Evolutionary conservation across 2,329 filamentous ascomycete species (phyloP).

Genomic region (Nothophoma quercina): DNA sequence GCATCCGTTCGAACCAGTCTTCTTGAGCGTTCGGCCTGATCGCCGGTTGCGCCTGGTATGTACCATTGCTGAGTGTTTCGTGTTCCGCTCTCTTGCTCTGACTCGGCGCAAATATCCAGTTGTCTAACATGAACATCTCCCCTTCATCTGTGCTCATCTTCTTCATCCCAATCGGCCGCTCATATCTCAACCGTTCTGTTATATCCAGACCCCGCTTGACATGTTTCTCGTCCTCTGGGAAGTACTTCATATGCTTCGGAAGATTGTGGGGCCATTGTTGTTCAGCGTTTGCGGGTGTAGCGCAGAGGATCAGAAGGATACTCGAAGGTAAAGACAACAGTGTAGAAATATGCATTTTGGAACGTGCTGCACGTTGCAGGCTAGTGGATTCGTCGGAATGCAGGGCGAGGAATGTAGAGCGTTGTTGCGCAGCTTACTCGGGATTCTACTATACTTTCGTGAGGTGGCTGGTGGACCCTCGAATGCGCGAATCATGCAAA

Average conservation of each 20-base stretch:
- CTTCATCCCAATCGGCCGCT: constrained; percentile 68
- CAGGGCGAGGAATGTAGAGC: constrained; percentile 24
- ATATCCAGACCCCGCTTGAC: constrained; percentile 53
- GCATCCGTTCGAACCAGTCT: constrained; percentile 49
- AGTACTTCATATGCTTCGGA: constrained; percentile 56
- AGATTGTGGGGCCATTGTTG: constrained; percentile 58
- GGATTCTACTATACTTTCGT: constrained; percentile 15
- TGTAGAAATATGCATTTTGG: constrained; percentile 35
- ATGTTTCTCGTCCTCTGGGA: constrained; percentile 55
- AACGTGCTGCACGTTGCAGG: constrained; percentile 7
- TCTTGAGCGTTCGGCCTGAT: constrained; percentile 36
- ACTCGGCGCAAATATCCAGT: constrained; percentile 60
- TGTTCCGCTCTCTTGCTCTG: constrained; percentile 16
- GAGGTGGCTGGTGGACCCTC: constrained; percentile 43
- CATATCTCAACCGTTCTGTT: constrained; percentile 48
- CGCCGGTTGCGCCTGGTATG: constrained; percentile 33
- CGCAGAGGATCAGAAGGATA: constrained; percentile 39
- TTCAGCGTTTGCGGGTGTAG: constrained; percentile 35
- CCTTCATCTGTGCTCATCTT: constrained; percentile 76
- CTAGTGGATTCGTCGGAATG: constrained; percentile 17
- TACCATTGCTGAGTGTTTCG: constrained; percentile 28
- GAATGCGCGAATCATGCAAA: constrained; percentile 34
- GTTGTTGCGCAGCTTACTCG: constrained; percentile 14
- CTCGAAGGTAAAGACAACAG: constrained; percentile 43
- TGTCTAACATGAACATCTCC: constrained; percentile 77